These are phyloP conservation scores for Picea abies DNA, from an alignment of 83 land plant species.

Conservation along the genomic window DNA sequence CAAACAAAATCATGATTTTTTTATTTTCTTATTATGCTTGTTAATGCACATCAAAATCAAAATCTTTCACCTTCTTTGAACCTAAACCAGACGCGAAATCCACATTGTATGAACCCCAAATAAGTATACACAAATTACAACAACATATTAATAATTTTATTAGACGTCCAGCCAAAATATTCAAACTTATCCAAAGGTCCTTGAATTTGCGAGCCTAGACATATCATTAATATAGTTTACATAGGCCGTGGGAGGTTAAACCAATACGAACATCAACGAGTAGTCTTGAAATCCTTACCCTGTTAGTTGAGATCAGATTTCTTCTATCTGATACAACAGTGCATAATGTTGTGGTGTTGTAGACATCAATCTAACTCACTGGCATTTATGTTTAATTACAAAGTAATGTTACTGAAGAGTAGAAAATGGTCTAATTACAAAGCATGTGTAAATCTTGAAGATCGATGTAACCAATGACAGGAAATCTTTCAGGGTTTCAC, in stretches of 20 bases:
- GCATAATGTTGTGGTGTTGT: not conserved
- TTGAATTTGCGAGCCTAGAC: too few species aligned
- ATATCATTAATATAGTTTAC: too few species aligned
- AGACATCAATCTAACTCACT: not conserved
- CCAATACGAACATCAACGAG: not conserved
- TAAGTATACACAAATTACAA: too few species aligned
- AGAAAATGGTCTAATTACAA: not conserved
- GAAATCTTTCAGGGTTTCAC: not conserved
- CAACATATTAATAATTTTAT: too few species aligned
- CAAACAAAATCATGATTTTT: too few species aligned
- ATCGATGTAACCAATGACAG: not conserved
- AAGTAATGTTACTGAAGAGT: not conserved
- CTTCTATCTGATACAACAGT: not conserved
- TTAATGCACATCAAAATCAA: too few species aligned
- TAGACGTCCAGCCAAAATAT: too few species aligned
- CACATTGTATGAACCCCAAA: too few species aligned
- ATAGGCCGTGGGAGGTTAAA: not conserved
- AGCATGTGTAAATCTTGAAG: constrained; percentile 8
- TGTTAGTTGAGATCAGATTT: constrained; percentile 1
- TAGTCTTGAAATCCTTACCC: not conserved
- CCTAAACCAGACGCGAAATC: too few species aligned
- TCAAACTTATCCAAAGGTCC: too few species aligned
- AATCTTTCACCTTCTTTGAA: too few species aligned
- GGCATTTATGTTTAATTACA: not conserved
- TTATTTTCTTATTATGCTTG: too few species aligned